A percentile compares a stretch with the other conserved stretches of the same genome.
Conservation (phyloP, 257 asterid genomes). For the Petunia axillaris region DNA sequence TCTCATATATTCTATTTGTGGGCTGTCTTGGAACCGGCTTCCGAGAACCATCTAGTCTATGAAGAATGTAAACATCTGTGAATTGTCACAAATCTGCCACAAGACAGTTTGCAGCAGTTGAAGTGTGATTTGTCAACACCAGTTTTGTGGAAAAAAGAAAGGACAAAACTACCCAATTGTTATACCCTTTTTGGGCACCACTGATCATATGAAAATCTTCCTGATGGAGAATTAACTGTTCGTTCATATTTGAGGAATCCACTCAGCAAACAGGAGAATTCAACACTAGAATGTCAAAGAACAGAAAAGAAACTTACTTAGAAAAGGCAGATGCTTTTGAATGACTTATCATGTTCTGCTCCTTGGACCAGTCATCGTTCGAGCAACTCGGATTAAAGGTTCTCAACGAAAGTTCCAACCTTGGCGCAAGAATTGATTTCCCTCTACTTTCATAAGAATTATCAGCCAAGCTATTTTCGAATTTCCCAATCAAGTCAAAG, state of each 20-base stretch:
- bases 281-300: constrained; percentile 11
- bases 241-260: constrained; percentile 16
- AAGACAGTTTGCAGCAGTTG: constrained; percentile 11
- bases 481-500: constrained; percentile 79
- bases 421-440: constrained; percentile 34
- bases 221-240: background rate
- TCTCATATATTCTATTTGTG: too few relatives aligned
- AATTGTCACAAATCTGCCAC: background rate
- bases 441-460: constrained; percentile 24
- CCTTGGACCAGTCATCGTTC: constrained; percentile 52
- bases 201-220: background rate
- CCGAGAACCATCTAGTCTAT: too few relatives aligned
- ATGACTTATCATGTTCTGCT: constrained; percentile 57
- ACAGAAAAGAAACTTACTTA: constrained; percentile 57
- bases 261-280: constrained; percentile 1
- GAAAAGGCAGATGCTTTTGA: constrained; percentile 91
- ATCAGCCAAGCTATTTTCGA: constrained; percentile 57
- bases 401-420: constrained; percentile 74
- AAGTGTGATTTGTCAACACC: constrained; percentile 35
- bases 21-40: too few relatives aligned
- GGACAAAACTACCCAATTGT: constrained; percentile 37
- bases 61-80: too few relatives aligned
- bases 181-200: constrained; percentile 37
- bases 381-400: constrained; percentile 52
- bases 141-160: constrained; percentile 18